Percentiles rank a stretch among this genome's conserved stretches.
Conservation (phyloP, 139 green algal genomes). For the Tetratostichococcus sp. region DNA sequence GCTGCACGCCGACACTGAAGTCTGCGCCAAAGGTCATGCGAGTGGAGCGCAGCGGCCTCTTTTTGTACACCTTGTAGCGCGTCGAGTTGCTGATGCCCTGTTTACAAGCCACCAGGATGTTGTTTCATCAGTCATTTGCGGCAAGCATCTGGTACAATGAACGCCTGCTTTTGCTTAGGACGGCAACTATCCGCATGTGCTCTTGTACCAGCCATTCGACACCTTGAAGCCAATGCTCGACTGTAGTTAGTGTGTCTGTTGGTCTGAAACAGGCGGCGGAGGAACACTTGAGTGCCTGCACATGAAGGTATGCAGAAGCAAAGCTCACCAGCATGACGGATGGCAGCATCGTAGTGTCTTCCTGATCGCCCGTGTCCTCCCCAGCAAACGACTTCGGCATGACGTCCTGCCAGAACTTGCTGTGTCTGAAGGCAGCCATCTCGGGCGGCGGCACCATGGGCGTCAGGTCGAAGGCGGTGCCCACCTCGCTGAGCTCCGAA, state of each 20-base stretch:
- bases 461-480: constrained; percentile 3
- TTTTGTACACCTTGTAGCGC: constrained; percentile 24
- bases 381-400: constrained; percentile 4
- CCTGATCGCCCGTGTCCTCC: neutral
- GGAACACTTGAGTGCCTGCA: too few species aligned
- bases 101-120: neutral
- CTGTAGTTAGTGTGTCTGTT: too few species aligned
- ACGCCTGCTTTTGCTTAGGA: too few species aligned
- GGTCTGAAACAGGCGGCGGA: too few species aligned
- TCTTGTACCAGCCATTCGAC: too few species aligned
- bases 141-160: too few species aligned
- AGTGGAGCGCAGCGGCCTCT: constrained; percentile 9
- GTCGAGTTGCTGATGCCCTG: constrained; percentile 15
- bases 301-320: too few species aligned
- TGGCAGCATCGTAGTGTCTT: neutral
- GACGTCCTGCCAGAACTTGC: constrained; percentile 19
- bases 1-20: constrained; percentile 20
- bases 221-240: too few species aligned
- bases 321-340: neutral
- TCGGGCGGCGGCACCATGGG: constrained; percentile 7
- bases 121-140: too few species aligned
- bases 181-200: too few species aligned
- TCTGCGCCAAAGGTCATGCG: constrained; percentile 21
- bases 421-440: neutral
- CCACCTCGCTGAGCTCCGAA: constrained; percentile 4